Base-by-base conservation (phyloP, 148 eudicot genomes). In the Euryodendron excelsum region DNA sequence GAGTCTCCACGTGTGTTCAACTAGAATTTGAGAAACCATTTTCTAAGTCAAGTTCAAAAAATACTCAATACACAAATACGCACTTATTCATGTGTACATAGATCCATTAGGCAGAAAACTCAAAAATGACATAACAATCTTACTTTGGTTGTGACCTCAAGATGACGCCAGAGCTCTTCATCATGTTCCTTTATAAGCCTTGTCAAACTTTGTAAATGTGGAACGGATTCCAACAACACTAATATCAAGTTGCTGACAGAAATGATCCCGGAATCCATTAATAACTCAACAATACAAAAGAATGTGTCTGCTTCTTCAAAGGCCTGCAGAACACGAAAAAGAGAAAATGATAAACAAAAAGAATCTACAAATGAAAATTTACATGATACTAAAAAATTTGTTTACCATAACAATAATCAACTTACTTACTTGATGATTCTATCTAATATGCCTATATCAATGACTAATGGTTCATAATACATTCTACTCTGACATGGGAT, bases 121-220 rank as follows among this genome's bases (percentile, higher is more conserved):
- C 37, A n/a, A n/a, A 45, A 23, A 70, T 41, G 34, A 53, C 50
- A 73, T 53, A 59, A 62, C 23, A 27, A 15, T 64, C 89, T 86
- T 87, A 93, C 98, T 86, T 96, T 93, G 78, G 97, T 92, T 68
- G 98, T 93, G 81, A 93, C 85, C 83, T 96, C 99, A 81, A 96
- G 93, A 85, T 96, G 99, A 44, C 99, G 98, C 98, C 99, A 96
- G 34, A 96, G 93, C 81, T 96, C 99, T 84, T 96, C 98, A 77
- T 96, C 99, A 74, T 96, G 98, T 75, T 96, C 94, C 84, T 91
- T 96, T 64, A 96, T 75, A 78, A 93, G 88, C 79, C 75, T 77
- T 59, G 99, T 93, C 85, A n/a, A 96, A 78, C 78, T 84, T 93
- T 64, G 97, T 79, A 85, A 96, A 93, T 67, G 99, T 92, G 72